Base-by-base conservation (phyloP, 225 moss, liverwort and hornwort species). In the Anthoceros angustus region DNA sequence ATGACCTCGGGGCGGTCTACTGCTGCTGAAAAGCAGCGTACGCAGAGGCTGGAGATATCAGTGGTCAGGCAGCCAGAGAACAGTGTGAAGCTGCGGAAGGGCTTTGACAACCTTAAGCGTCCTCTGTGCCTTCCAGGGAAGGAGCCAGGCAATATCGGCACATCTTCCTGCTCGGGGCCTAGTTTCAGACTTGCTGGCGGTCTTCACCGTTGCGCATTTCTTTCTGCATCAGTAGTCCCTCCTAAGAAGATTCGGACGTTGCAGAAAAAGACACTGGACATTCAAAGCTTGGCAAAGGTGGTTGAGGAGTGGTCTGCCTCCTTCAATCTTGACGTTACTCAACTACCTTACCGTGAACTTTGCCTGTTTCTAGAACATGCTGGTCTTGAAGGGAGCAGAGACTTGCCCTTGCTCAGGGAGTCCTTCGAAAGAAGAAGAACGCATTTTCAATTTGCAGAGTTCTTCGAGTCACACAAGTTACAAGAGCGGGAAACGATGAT, bases 111-210 rank as follows among this genome's bases (percentile, higher is more conserved):
- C 32, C 32, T 32, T 32, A 4, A 1, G 16, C 1, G 11, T 2
- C 11, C 45, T 55, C 55, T 23, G 0, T 18, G 5, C 18, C 1
- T 55, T 7, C 55, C 14, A 7, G 4, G 14, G n/a, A 5, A 18
- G 23, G 55, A 55, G 7, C 6, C 16, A 6, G 55, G 18, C n/a
- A 55, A 15, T 23, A 2, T 23, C 14, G 18, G 0, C 10, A 7
- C 8, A 20, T 14, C 49, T 50, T 5, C 49, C 5, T 14, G 49
- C n/a, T 23, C 18, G 14, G 5, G 55, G 55, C 32, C 48, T 40
- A 11, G 67, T n/a, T 74, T 50, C 64, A 63, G 71, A 41, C 20
- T 76, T 21, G 43, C 79, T 0, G 74, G 77, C 15, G 79, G 76
- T 25, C 25, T 8, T 18, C 64, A 67, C 26, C 63, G 79, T 42